phyloP scores from a whole-genome alignment of 2,329 filamentous ascomycete genomes.

The Ceratocystis cubensis region DNA sequence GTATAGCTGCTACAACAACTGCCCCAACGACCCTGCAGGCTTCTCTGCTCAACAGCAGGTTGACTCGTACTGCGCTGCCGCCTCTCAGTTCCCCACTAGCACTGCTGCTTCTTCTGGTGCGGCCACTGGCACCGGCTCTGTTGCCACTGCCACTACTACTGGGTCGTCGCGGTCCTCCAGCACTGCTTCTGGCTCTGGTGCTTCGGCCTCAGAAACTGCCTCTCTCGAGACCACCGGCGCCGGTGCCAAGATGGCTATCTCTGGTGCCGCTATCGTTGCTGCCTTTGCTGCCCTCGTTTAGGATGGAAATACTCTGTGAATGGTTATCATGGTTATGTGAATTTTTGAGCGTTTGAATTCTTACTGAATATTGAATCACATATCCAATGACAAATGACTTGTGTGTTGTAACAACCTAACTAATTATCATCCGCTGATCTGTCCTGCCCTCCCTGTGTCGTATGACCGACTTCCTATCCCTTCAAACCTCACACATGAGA shows the following conservation, averaged over 20 bases:
- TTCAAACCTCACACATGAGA: slow-evolving; percentile 14
- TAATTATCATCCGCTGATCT: too few species aligned
- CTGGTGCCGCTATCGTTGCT: slow-evolving; percentile 31
- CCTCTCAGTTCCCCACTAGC: slow-evolving; percentile 32
- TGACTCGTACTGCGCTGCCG: slow-evolving; percentile 35
- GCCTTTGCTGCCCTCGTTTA: slow-evolving; percentile 31
- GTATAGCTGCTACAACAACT: slow-evolving; percentile 44
- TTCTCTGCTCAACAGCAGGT: slow-evolving; percentile 30
- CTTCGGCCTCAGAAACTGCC: slow-evolving; percentile 23
- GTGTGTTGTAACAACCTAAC: too few species aligned
- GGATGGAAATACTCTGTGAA: slow-evolving; percentile 11
- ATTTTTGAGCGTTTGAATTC: background rate
- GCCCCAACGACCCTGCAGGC: slow-evolving; percentile 36
- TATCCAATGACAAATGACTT: background rate
- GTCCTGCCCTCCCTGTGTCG: background rate
- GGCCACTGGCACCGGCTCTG: slow-evolving; percentile 22
- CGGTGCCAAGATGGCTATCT: slow-evolving; percentile 27
- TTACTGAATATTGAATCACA: background rate
- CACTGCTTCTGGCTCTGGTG: slow-evolving; percentile 22
- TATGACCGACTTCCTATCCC: background rate
- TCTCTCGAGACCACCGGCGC: slow-evolving; percentile 27
- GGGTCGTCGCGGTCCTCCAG: slow-evolving; percentile 22
- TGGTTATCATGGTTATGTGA: background rate
- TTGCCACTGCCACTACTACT: slow-evolving; percentile 23
- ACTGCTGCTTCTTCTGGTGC: slow-evolving; percentile 24